Base-by-base conservation (phyloP, 225 moss, liverwort and hornwort genomes). In the Pleurozium schreberi region DNA sequence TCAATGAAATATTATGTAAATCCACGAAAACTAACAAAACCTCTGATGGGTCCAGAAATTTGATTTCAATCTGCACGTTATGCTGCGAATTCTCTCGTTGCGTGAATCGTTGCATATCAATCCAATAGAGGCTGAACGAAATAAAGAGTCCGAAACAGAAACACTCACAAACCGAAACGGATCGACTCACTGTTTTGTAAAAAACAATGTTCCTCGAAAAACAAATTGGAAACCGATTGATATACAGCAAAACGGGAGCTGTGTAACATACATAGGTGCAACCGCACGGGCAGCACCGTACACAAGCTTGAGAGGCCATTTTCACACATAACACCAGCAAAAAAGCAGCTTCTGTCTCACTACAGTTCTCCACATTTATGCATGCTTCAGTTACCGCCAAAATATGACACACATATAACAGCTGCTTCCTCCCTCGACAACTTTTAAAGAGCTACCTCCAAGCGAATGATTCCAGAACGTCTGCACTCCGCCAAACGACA, bases 281-380 rank as follows among this genome's bases (percentile, higher is more conserved):
- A 90, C 93, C 90, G 84, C 88, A 62, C 28, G 68, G 68, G 93
- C 21, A 74, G 91, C 93, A 91, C 77, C 91, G 53, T 87, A 91
- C 90, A 94, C 87, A 91, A 92, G 91, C 89, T 94, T 93, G 90
- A 87, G 91, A 93, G 91, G 93, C 92, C 92, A 80, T 89, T 93
- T 93, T 85, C 92, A 91, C 90, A 90, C 91, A 79, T 88, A 63
- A 91, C 94, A 92, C 94, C 93, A 92, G 92, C 89, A 91, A 93
- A 92, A 68, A 91, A 90, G 93, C 92, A 94, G 93, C 92, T 88
- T 93, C 30, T 77, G 90, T 92, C 89, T 87, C 87, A 88, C 94
- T 93, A 91, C 83, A 93, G 84, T 76, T 88, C 94, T 93, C 91
- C 89, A 91, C 90, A 88, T 65, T 64, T 52, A 89, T 88, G 90